Percentiles rank a stretch among this genome's conserved stretches.
These are phyloP conservation scores for Hygrophorus russula DNA, from an alignment of 768 basidiomycete genomes.

Conservation along the genomic window DNA sequence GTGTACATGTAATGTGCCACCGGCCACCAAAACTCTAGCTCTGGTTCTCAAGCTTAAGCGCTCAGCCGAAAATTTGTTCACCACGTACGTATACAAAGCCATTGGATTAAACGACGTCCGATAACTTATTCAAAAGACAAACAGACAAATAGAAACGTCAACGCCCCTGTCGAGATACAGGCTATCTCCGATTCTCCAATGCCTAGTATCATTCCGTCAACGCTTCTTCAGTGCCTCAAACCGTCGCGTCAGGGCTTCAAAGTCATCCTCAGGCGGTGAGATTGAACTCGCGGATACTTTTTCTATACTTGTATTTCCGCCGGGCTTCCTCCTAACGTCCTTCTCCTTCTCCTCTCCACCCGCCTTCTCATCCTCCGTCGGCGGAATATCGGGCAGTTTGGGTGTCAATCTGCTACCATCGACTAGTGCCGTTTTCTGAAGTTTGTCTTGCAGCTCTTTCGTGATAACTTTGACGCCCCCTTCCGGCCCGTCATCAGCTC, in stretches of 20 bases:
- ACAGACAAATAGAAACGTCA: too few relatives aligned
- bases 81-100: too few relatives aligned
- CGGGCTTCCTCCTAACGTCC: conserved; percentile 12
- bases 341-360: conserved; percentile 19
- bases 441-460: too few relatives aligned
- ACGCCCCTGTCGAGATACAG: background rate
- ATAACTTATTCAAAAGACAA: too few relatives aligned
- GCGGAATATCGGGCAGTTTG: conserved; percentile 41
- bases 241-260: conserved; percentile 63
- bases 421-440: background rate
- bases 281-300: conserved; percentile 14
- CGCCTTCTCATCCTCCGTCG: conserved; percentile 29
- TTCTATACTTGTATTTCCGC: conserved; percentile 12
- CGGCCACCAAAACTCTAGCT: too few relatives aligned
- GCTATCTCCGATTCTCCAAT: background rate
- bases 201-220: conserved; percentile 16
- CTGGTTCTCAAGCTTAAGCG: too few relatives aligned
- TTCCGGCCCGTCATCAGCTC: conserved; percentile 17
- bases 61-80: too few relatives aligned
- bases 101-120: too few relatives aligned
- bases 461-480: conserved; percentile 18
- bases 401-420: conserved; percentile 10
- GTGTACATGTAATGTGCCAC: too few relatives aligned
- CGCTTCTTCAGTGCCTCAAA: conserved; percentile 85
- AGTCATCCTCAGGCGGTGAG: conserved; percentile 47